Evolutionary conservation across 768 basidiomycete genomes (phyloP), one percentile per base, ranked within the genome.

Genomic region (Amanita molliuscula): DNA sequence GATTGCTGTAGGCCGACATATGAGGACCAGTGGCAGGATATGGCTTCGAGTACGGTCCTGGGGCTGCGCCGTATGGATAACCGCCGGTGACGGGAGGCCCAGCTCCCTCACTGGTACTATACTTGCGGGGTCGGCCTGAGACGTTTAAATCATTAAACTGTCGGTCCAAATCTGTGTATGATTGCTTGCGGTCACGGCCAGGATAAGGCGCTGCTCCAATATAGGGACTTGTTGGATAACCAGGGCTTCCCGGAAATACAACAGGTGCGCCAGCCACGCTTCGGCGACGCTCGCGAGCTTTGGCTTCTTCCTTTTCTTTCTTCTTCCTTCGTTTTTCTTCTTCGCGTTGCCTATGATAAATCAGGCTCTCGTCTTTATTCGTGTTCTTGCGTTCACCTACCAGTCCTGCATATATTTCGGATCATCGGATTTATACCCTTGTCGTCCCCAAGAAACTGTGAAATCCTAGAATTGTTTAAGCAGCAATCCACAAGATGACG

Each of bases 211-310:
- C 43, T 35, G 62, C 62, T 31, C 61, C 62, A 47, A 45, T 3
- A n/a, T 48, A 40, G 4, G 47, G 48, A 48, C 25, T 48, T 18
- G 58, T 55, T 45, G 59, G 47, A 31, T 56, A 54, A 34, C 59
- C 57, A 42, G 55, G 53, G 28, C 57, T 50, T 25, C 51, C 25
- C 16, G 71, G 67, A 57, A 71, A 69, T 15, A 61, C 58, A 58
- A 64, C 31, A 13, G 49, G 31, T 7, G 49, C 69, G 36, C 73
- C 68, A 52, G 67, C 72, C 60, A 78, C 74, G 56, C 79, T 82
- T 57, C 72, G 76, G 44, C 79, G 72, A 43, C 78, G 73, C 58
- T 81, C 76, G 40, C 81, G 78, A 21, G 76, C 79, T 25, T 47
- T 72, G 15, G 64, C 57, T 11, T 61, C 62, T 53, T 73, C 70